Percentiles rank a stretch among this genome's conserved stretches.
Conservation (phyloP, 176 grass and related monocot genomes). For the Oryza glumipatula region DNA sequence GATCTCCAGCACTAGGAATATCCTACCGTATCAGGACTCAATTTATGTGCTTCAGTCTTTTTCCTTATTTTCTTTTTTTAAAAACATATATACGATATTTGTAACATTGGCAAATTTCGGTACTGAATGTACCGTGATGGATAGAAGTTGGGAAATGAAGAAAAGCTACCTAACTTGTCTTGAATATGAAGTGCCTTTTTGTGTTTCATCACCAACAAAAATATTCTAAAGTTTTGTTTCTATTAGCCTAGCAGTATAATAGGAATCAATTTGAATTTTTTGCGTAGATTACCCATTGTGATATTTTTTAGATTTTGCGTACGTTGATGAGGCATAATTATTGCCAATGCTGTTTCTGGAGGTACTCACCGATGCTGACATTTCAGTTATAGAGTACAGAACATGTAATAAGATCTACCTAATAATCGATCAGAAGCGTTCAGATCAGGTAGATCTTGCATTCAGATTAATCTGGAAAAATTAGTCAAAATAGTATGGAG, state of each 20-base stretch:
- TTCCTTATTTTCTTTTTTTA: not conserved
- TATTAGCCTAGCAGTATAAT: not conserved
- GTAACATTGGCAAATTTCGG: not conserved
- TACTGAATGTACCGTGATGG: not conserved
- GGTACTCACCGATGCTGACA: slow-evolving; percentile 18
- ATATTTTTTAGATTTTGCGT: not conserved
- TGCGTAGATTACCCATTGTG: not conserved
- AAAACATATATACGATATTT: not conserved
- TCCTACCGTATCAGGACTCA: not conserved
- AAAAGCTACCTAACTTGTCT: not conserved
- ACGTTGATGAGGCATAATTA: not conserved
- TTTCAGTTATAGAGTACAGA: not conserved
- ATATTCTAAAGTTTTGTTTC: not conserved
- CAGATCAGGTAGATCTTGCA: slow-evolving; percentile 3
- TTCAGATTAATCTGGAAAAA: slow-evolving; percentile 20
- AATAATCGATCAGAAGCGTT: not conserved
- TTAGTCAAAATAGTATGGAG: not conserved
- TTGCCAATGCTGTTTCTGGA: not conserved
- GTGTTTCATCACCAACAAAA: not conserved
- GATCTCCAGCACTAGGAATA: not conserved
- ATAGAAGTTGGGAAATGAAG: not conserved
- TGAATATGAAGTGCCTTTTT: not conserved
- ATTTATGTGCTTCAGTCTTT: not conserved
- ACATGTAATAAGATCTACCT: not conserved
- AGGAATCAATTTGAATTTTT: not conserved